Base-by-base conservation (phyloP, 23 red algal species). In the Gracilaria gracilis region DNA sequence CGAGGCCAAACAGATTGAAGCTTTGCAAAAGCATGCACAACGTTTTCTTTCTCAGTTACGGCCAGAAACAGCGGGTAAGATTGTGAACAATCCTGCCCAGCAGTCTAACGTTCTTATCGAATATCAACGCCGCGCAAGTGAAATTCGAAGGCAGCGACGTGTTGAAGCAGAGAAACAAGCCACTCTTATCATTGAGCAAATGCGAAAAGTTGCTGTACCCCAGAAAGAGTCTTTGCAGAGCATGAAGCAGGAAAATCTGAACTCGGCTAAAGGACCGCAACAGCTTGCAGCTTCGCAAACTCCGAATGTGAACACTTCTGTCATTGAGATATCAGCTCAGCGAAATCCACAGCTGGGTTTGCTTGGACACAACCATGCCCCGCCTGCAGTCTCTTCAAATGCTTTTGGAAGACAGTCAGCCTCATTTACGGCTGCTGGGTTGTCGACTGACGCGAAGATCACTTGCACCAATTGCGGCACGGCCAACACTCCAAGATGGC, bases 101-200 rank as follows among this genome's bases (percentile, higher is more conserved):
- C 72, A 77, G 72, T 4, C 38, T 19, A 34, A 77, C n/a, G 72
- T 51, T 27, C 72, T 77, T 77, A 0, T 77, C 37, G 79, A 61
- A 8, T 40, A 27, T 17, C 79, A 82, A 64, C 35, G 58, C 8
- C 40, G 79, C 6, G 23, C 54, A 53, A 40, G 4, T 82, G 53
- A 46, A 32, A 32, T 64, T 2, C 62, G 38, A 82, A 59, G 47
- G 58, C 79, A 82, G 79, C 79, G 79, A 82, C 49, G 53, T 27
- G 35, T 59, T 82, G 79, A 82, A 51, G 79, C 79, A 9, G 79
- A 82, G 12, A 59, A 65, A 33, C 79, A 82, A 59, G 79, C 53
- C 4, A 54, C 54, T 1, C 36, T 82, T 2, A 82, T 82, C 9
- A 54, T 65, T 24, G 35, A 82, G 79, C 58, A 65, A 59, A 62